A percentile compares a stretch with the other conserved stretches of the same genome.
These are phyloP conservation scores for Aspergillus neoniger DNA, from an alignment of 2,329 filamentous ascomycete species.

Conservation along the genomic window DNA sequence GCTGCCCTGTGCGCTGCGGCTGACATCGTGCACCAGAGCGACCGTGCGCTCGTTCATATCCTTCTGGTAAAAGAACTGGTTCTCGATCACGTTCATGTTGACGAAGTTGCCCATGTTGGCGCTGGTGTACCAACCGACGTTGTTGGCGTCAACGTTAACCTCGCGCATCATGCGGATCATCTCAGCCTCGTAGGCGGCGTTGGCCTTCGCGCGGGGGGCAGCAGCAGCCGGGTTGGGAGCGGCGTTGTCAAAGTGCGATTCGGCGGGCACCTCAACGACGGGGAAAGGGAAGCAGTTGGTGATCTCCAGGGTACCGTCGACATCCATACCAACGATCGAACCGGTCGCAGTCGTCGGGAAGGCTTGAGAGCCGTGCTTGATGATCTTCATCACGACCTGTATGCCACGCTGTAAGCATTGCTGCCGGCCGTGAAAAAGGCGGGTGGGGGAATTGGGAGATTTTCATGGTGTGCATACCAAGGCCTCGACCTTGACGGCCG, in stretches of 20 bases:
- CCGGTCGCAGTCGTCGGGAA: slow-evolving; percentile 91
- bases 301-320: slow-evolving; percentile 76
- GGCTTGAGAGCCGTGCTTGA: slow-evolving; percentile 85
- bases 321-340: slow-evolving; percentile 90
- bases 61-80: slow-evolving; percentile 96
- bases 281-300: slow-evolving; percentile 97
- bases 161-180: slow-evolving; percentile 97
- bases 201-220: slow-evolving; percentile 89
- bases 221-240: slow-evolving; percentile 76
- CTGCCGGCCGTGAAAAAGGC: slow-evolving; percentile 15
- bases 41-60: slow-evolving; percentile 83
- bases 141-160: slow-evolving; percentile 98
- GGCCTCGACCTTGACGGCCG: slow-evolving; percentile 90
- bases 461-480: slow-evolving; percentile 64
- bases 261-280: slow-evolving; percentile 70
- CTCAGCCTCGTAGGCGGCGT: slow-evolving; percentile 84
- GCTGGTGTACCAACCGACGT: slow-evolving; percentile 97
- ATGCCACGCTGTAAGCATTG: slow-evolving; percentile 30
- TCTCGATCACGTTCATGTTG: slow-evolving; percentile 93
- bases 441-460: slow-evolving; percentile 30
- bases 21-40: slow-evolving; percentile 91
- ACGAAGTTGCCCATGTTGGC: slow-evolving; percentile 98
- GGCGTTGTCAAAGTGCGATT: slow-evolving; percentile 69
- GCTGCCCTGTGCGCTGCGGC: slow-evolving; percentile 88
- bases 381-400: slow-evolving; percentile 95